These are phyloP conservation scores for Triticum monococcum DNA, from an alignment of 176 grass and related monocot species.

Conservation along the genomic window DNA sequence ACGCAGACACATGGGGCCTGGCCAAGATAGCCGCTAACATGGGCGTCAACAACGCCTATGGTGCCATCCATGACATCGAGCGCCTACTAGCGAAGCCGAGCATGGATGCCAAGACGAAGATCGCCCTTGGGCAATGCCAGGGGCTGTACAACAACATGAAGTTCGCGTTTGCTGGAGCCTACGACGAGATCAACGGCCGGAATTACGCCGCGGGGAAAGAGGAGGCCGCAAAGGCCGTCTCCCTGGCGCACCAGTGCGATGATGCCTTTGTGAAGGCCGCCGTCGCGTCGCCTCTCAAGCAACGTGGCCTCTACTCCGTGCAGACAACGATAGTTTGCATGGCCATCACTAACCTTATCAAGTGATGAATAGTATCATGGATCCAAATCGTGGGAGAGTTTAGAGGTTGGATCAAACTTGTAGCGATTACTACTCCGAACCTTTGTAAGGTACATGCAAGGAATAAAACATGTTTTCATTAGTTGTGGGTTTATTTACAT, in stretches of 20 bases:
- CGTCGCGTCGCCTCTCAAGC: background rate
- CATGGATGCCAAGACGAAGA: background rate
- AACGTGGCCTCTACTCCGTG: background rate
- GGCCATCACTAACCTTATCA: constrained; percentile 31
- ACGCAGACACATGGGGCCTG: background rate
- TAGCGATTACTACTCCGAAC: background rate
- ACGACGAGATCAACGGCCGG: background rate
- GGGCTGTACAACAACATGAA: background rate
- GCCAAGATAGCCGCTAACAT: background rate
- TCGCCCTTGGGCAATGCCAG: background rate
- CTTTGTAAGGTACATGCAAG: too few species aligned
- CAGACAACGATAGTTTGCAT: background rate
- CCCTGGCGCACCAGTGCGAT: background rate
- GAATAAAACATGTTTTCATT: too few species aligned
- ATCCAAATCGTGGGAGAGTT: too few species aligned
- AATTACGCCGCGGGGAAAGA: background rate
- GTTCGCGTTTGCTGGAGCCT: background rate
- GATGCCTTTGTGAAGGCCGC: background rate
- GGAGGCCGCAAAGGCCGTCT: background rate
- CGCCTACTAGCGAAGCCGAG: background rate
- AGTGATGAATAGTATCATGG: background rate
- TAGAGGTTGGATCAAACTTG: background rate
- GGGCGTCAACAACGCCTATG: background rate
- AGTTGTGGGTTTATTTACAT: too few species aligned
- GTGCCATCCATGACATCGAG: background rate